These are phyloP conservation scores for Salicornia ramosissima DNA, from an alignment of 148 eudicot genomes.

Conservation along the genomic window DNA sequence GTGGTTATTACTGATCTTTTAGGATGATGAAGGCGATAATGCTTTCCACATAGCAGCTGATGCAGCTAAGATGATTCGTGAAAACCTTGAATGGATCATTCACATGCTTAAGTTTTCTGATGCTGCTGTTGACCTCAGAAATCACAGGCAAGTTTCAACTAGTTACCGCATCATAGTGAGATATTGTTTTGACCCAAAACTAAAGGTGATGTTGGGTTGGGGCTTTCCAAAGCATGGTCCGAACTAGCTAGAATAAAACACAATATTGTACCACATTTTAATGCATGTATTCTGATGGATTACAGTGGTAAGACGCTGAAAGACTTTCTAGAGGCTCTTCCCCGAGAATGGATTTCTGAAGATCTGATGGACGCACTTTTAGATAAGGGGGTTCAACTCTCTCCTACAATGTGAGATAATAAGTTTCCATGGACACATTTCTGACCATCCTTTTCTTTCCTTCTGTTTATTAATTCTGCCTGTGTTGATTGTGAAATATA, in stretches of 20 bases:
- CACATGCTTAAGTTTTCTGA: slow-evolving; percentile 81
- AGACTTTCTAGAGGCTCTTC: slow-evolving; percentile 92
- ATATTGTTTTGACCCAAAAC: not conserved
- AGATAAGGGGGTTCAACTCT: slow-evolving; percentile 75
- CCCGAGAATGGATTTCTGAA: slow-evolving; percentile 99
- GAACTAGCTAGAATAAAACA: no score
- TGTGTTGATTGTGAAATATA: slow-evolving; percentile 24
- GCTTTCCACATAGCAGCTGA: slow-evolving; percentile 99
- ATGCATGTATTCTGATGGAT: slow-evolving; percentile 18
- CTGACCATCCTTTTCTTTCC: not conserved
- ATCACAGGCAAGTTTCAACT: slow-evolving; percentile 67
- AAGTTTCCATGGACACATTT: slow-evolving; percentile 1
- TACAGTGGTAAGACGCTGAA: slow-evolving; percentile 86
- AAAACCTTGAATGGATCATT: slow-evolving; percentile 87
- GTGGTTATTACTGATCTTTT: slow-evolving; percentile 10
- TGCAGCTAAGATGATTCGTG: slow-evolving; percentile 96
- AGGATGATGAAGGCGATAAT: slow-evolving; percentile 99
- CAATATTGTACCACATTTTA: not conserved
- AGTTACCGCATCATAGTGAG: not conserved
- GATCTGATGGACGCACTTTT: slow-evolving; percentile 86
- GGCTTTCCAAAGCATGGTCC: no score
- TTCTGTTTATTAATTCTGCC: not conserved
- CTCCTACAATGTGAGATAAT: slow-evolving; percentile 78
- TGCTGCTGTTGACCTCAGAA: slow-evolving; percentile 80
- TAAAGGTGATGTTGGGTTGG: no score